Percentiles rank a stretch among this genome's conserved stretches.
Evolutionary conservation across 2,329 filamentous ascomycete species (phyloP).

Genomic region (Trichoderma afroharzianum): DNA sequence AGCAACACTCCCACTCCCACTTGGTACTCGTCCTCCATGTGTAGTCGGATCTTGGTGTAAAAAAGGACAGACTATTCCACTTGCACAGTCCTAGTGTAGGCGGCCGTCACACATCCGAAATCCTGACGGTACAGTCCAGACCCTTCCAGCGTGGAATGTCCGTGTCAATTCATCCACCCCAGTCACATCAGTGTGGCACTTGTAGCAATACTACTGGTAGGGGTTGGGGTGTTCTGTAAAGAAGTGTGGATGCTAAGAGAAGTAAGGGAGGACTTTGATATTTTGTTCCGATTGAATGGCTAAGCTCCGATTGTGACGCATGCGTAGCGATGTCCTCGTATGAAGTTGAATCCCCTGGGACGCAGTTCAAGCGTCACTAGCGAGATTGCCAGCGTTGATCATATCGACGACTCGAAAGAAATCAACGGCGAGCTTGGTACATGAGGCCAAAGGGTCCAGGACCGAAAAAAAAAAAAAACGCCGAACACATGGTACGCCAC

Average conservation of each 20-base stretch:
- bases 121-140: constrained; percentile 10
- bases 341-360: neutral
- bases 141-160: constrained; percentile 11
- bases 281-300: constrained; percentile 13
- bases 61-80: neutral
- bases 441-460: neutral
- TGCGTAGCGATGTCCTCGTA: neutral
- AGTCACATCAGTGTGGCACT: constrained; percentile 9
- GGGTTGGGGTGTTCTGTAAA: neutral
- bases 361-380: neutral
- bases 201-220: neutral
- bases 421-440: neutral
- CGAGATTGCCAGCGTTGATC: neutral
- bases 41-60: neutral
- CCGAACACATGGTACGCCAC: neutral
- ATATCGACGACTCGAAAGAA: neutral
- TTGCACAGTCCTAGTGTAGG: neutral
- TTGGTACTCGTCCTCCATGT: neutral
- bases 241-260: neutral
- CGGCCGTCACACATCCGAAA: neutral
- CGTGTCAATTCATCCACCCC: neutral
- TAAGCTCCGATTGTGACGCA: neutral
- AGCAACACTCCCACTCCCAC: neutral
- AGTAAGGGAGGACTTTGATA: constrained; percentile 1
- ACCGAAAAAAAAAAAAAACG: neutral